These are phyloP conservation scores for Scenedesmus sp. DNA, from an alignment of 163 green algal genomes.

Conservation along the genomic window DNA sequence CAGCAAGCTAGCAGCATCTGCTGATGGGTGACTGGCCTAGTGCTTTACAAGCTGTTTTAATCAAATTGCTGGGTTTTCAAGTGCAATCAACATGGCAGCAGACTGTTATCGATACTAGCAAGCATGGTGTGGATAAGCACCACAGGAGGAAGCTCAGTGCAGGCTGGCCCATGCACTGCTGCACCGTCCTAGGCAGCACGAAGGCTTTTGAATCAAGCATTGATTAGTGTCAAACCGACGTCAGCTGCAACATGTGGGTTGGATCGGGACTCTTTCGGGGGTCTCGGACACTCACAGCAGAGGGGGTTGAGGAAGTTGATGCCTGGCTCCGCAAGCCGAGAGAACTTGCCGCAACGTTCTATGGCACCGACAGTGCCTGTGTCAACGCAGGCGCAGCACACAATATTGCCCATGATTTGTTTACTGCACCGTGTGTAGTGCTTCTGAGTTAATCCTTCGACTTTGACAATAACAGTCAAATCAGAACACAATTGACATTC, in stretches of 20 bases:
- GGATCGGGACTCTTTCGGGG: slow-evolving; percentile 18
- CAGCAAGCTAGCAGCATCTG: not conserved
- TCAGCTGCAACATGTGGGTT: slow-evolving; percentile 26
- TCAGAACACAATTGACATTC: too few species aligned
- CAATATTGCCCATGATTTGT: slow-evolving; percentile 29
- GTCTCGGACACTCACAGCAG: slow-evolving; percentile 32
- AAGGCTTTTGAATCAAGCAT: slow-evolving; percentile 56
- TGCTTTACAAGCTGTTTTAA: not conserved
- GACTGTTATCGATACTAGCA: not conserved
- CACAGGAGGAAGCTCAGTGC: slow-evolving; percentile 63
- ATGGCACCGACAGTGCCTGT: slow-evolving; percentile 64
- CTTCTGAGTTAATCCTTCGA: not conserved
- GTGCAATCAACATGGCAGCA: not conserved
- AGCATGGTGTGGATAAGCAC: slow-evolving; percentile 70
- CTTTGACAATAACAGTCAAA: too few species aligned
- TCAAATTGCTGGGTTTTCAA: not conserved
- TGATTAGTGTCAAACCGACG: slow-evolving; percentile 41
- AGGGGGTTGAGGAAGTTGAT: slow-evolving; percentile 52
- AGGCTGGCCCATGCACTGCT: not conserved
- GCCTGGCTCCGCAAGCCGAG: slow-evolving; percentile 56
- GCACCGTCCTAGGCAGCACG: not conserved
- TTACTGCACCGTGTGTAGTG: not conserved
- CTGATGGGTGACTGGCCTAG: not conserved
- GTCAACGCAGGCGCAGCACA: slow-evolving; percentile 65
- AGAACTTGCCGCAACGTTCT: slow-evolving; percentile 84